Evolutionary conservation across 495 filamentous ascomycete species (phyloP).

Genomic region (Parathielavia hyrcaniae): DNA sequence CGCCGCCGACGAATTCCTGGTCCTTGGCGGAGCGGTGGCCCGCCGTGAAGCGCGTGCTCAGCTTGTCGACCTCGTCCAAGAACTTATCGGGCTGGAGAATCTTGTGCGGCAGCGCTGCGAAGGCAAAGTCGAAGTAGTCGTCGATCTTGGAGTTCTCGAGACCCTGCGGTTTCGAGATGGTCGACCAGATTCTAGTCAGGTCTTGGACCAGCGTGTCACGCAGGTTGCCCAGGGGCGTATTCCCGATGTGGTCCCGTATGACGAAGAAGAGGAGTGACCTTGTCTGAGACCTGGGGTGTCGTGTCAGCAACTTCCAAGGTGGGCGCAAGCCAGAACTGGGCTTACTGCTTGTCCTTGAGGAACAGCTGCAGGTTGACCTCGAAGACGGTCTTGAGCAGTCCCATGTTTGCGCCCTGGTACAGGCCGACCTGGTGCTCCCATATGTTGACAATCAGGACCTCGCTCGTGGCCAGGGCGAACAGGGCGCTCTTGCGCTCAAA

Average conservation of each 20-base stretch:
- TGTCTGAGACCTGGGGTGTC: constrained; percentile 61
- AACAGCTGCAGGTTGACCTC: constrained; percentile 97
- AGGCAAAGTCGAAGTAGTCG: constrained; percentile 98
- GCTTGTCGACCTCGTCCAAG: constrained; percentile 65
- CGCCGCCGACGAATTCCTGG: constrained; percentile 64
- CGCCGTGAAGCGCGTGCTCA: constrained; percentile 74
- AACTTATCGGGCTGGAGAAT: constrained; percentile 94
- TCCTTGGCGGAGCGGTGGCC: constrained; percentile 66
- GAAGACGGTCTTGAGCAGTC: constrained; percentile 93
- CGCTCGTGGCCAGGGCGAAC: constrained; percentile 93
- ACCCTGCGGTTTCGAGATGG: constrained; percentile 82
- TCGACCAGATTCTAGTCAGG: constrained; percentile 81
- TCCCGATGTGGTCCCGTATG: constrained; percentile 91
- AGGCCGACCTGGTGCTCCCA: constrained; percentile 98
- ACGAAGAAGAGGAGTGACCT: constrained; percentile 96
- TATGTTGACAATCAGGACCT: constrained; percentile 96
- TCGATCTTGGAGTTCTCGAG: constrained; percentile 83
- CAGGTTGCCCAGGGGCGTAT: constrained; percentile 79
- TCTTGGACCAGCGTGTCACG: constrained; percentile 87
- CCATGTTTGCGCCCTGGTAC: constrained; percentile 99
- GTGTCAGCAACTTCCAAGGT: constrained; percentile 3
- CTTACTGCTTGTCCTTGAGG: constrained; percentile 84
- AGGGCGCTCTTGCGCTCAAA: constrained; percentile 97
- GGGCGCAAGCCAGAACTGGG: constrained; percentile 11
- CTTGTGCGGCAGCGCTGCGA: constrained; percentile 92